Base-by-base conservation (phyloP, 257 asterid species). In the Ligustrum vulgare region DNA sequence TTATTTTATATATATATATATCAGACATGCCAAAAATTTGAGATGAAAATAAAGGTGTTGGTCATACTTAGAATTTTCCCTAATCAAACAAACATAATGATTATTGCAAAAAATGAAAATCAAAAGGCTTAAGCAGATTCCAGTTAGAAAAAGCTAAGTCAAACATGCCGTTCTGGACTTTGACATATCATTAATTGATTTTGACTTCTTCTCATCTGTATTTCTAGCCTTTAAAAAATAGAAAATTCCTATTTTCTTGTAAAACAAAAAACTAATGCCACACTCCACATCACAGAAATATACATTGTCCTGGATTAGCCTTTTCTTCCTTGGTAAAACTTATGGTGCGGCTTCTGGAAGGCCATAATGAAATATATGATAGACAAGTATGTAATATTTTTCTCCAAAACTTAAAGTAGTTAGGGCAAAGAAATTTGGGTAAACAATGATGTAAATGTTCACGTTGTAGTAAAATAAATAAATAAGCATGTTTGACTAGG, bases 321-420 rank as follows among this genome's bases (percentile, higher is more conserved):
- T 41, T 41, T 41, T 41, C 49, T 10, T 39, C 47, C 22, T 67
- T 47, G 60, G 77, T 71, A 69, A 71, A 54, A 51, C 37, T 69
- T 77, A 62, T 36, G n/a, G 77, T 63, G 79, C 78, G 69, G 69
- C 72, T 81, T 82, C 85, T 78, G 70, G 85, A 82, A 82, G 72
- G 16, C 75, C 22, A 64, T 54, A 31, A 3, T 31, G 75, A 73
- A 73, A 37, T 16, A 69, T 13, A n/a, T 72, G 72, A 34, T 23
- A 5, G 11, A 35, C 18, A 8, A 11, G 31, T 6, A 22, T 22
- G 0, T 6, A n/a, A 7, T 41, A 8, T 18, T 51, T 47, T 49
- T 68, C 54, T 33, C 32, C 10, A 34, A 9, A 41, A 41, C 6
- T 8, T 56, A 18, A 56, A 8, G 22, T 72, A 64, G 20, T 20